phyloP scores from a whole-genome alignment of 1,284 basidiomycete species.

The Heterobasidion parviporum region DNA sequence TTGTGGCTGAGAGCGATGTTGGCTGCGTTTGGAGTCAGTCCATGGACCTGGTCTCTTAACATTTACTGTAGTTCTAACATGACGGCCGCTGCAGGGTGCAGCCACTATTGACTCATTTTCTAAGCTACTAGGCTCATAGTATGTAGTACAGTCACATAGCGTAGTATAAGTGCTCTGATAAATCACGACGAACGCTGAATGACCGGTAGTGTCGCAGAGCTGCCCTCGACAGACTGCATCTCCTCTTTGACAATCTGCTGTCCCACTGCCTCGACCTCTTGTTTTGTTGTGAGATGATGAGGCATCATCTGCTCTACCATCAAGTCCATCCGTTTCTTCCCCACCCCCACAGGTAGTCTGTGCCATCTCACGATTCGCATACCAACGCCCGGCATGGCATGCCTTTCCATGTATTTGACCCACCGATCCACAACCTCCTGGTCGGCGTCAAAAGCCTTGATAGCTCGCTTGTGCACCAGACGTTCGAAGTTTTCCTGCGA shows the following conservation, averaged over 20 bases:
- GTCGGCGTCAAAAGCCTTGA: slow-evolving; percentile 91
- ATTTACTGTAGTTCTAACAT: not conserved
- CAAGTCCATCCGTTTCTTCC: slow-evolving; percentile 34
- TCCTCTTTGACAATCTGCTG: slow-evolving; percentile 41
- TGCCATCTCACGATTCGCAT: slow-evolving; percentile 80
- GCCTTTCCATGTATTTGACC: slow-evolving; percentile 73
- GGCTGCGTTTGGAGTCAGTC: not conserved
- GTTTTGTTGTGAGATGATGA: slow-evolving; percentile 13
- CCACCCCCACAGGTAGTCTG: slow-evolving; percentile 60
- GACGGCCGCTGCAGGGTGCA: not conserved
- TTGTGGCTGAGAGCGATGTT: not conserved
- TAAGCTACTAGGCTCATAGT: too few relatives aligned
- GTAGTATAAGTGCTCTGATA: too few relatives aligned
- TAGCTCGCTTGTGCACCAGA: slow-evolving; percentile 72
- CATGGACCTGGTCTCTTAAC: not conserved
- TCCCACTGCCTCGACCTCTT: slow-evolving; percentile 28
- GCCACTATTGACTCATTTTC: too few relatives aligned
- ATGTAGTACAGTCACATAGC: too few relatives aligned
- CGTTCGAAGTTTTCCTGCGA: slow-evolving; percentile 94
- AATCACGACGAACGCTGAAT: too few relatives aligned
- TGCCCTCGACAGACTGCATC: slow-evolving; percentile 18
- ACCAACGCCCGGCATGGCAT: slow-evolving; percentile 82
- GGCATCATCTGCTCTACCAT: slow-evolving; percentile 21
- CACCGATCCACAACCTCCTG: slow-evolving; percentile 74
- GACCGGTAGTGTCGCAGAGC: too few relatives aligned